Conservation (phyloP, 177 flowering plant genomes). For the Vitis hybrid region DNA sequence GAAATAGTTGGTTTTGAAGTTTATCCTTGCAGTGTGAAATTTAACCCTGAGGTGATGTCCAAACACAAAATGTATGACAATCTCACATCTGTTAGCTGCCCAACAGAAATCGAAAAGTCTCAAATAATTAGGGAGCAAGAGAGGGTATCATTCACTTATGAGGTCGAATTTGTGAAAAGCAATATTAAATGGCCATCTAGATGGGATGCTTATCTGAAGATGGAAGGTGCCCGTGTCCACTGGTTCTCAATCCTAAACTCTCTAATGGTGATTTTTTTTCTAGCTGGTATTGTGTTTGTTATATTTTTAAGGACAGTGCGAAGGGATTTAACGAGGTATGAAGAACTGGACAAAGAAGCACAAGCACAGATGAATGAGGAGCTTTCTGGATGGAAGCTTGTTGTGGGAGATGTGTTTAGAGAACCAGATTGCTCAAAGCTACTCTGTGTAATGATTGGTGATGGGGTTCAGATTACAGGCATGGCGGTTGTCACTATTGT, state of each 20-base stretch:
- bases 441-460: slow-evolving; percentile 19
- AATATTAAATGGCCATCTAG: slow-evolving; percentile 20
- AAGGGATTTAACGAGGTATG: slow-evolving; percentile 17
- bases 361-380: no score
- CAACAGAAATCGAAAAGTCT: slow-evolving; percentile 9
- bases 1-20: slow-evolving; percentile 17
- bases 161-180: slow-evolving; percentile 24
- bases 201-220: slow-evolving; percentile 28
- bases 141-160: slow-evolving; percentile 17
- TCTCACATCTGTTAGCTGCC: slow-evolving; percentile 4
- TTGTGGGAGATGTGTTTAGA: slow-evolving; percentile 19
- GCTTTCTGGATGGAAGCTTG: no score
- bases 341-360: neutral
- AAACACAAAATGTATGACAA: slow-evolving; percentile 4
- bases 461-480: slow-evolving; percentile 20
- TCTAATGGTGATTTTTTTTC: slow-evolving; percentile 12
- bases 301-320: slow-evolving; percentile 20
- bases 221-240: slow-evolving; percentile 20
- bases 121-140: slow-evolving; percentile 9
- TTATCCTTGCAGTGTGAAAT: slow-evolving; percentile 13
- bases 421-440: slow-evolving; percentile 13
- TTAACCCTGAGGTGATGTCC: slow-evolving; percentile 7
- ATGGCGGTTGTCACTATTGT: slow-evolving; percentile 23
- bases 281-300: slow-evolving; percentile 21
- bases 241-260: slow-evolving; percentile 22